Evolutionary conservation across 129 eudicot species (phyloP).

Genomic region (Oenanthe sinensis): DNA sequence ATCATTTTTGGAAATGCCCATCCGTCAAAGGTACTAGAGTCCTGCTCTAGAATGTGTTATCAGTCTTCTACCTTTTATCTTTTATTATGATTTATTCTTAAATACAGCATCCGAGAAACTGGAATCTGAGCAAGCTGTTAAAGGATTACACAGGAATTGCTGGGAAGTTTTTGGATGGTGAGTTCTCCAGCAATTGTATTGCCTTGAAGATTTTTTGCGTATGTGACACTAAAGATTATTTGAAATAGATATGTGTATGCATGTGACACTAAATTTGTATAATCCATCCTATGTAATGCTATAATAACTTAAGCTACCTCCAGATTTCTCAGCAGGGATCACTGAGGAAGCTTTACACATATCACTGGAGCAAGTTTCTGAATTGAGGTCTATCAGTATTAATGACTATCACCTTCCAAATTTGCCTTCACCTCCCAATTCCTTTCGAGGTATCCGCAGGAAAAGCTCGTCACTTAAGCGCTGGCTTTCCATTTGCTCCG

Average conservation of each 20-base stretch:
- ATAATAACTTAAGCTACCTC: conserved; percentile 5
- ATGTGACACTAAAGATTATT: background rate
- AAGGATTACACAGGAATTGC: conserved; percentile 53
- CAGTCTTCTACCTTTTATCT: conserved; percentile 9
- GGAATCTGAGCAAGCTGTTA: conserved; percentile 64
- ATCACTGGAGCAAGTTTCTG: conserved; percentile 51
- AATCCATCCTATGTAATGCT: background rate
- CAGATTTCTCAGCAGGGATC: conserved; percentile 58
- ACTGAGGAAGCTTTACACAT: conserved; percentile 50
- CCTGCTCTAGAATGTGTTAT: conserved; percentile 6
- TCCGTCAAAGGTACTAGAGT: conserved; percentile 56
- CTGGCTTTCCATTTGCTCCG: conserved; percentile 82
- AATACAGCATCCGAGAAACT: conserved; percentile 68
- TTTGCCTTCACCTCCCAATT: conserved; percentile 71
- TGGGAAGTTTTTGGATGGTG: conserved; percentile 58
- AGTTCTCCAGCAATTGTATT: conserved; percentile 5
- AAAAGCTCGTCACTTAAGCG: conserved; percentile 71
- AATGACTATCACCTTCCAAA: conserved; percentile 41
- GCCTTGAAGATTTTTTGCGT: background rate
- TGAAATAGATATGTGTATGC: background rate
- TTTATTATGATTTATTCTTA: background rate
- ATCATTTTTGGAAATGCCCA: conserved; percentile 57
- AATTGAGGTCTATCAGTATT: conserved; percentile 32
- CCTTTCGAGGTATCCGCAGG: conserved; percentile 76
- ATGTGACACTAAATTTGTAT: background rate